phyloP scores from a whole-genome alignment of 192 early-diverging fungal genomes.

The Coemansia sp. region DNA sequence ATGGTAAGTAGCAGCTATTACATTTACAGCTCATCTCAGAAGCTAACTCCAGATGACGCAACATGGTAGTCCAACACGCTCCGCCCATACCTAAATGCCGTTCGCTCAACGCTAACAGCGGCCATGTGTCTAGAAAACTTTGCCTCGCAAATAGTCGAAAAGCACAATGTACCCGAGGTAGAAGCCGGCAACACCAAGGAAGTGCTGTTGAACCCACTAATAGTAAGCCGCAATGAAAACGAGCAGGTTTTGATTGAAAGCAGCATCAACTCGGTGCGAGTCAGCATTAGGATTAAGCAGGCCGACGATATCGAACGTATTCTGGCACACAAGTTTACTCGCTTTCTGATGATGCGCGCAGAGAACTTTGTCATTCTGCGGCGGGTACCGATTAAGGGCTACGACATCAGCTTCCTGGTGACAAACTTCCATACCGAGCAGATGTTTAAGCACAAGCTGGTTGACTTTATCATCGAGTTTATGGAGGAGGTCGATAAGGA shows the following conservation, averaged over 20 bases:
- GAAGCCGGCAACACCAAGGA: slow-evolving; percentile 80
- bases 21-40: neutral
- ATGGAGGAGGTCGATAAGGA: slow-evolving; percentile 99
- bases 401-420: slow-evolving; percentile 95
- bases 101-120: slow-evolving; percentile 89
- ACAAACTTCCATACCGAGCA: slow-evolving; percentile 97
- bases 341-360: slow-evolving; percentile 95
- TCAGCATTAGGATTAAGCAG: slow-evolving; percentile 96
- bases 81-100: slow-evolving; percentile 91
- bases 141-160: slow-evolving; percentile 92
- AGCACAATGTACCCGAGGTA: slow-evolving; percentile 98
- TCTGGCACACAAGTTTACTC: slow-evolving; percentile 93
- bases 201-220: slow-evolving; percentile 80
- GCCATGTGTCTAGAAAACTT: slow-evolving; percentile 97
- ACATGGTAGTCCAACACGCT: slow-evolving; percentile 88
- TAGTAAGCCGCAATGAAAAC: slow-evolving; percentile 89
- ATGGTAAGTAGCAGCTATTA: slow-evolving; percentile 9
- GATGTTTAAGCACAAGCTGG: slow-evolving; percentile 99
- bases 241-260: slow-evolving; percentile 90
- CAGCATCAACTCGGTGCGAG: slow-evolving; percentile 89
- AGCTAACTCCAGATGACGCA: neutral
- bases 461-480: slow-evolving; percentile 98
- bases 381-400: slow-evolving; percentile 89
- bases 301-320: slow-evolving; percentile 96
- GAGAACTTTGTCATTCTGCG: slow-evolving; percentile 94